Conservation (phyloP, 108 stramenopile genomes). For the Aurantiochytrium sp. region DNA sequence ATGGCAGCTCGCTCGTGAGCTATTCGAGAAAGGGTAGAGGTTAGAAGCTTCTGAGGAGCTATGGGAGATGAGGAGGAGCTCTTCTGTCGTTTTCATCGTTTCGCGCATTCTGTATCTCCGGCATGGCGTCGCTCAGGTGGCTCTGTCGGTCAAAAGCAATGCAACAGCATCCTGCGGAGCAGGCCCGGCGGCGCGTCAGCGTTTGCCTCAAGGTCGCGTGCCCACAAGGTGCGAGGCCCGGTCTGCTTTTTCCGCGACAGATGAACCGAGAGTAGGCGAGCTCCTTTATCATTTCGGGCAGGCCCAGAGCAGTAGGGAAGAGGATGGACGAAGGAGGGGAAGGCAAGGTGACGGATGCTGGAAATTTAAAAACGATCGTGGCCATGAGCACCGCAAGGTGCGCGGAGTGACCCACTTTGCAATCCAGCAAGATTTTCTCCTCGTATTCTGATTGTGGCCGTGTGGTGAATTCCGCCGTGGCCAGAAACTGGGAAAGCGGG, state of each 20-base stretch:
- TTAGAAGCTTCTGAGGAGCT: too few relatives aligned
- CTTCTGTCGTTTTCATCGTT: too few relatives aligned
- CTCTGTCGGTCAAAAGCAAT: neutral
- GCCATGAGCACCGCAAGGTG: neutral
- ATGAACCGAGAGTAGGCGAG: too few relatives aligned
- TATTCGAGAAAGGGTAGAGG: too few relatives aligned
- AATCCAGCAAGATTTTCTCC: slow-evolving; percentile 4
- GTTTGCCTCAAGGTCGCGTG: too few relatives aligned
- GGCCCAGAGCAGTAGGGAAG: too few relatives aligned
- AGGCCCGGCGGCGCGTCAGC: neutral
- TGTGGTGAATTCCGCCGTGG: neutral
- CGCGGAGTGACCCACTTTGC: neutral
- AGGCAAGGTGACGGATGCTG: neutral
- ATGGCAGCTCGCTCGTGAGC: neutral
- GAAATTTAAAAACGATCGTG: neutral
- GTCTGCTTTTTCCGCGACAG: neutral
- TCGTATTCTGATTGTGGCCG: neutral
- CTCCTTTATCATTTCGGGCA: too few relatives aligned
- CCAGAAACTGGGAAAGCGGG: neutral
- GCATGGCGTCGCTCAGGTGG: neutral
- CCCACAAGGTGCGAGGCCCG: neutral
- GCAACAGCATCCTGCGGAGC: neutral
- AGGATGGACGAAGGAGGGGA: too few relatives aligned
- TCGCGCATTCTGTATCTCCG: neutral
- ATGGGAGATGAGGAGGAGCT: too few relatives aligned